A percentile compares a stretch with the other conserved stretches of the same genome.
Evolutionary conservation across 441 rosid genomes (phyloP).

Genomic region (Cnidoscolus chayamansa): DNA sequence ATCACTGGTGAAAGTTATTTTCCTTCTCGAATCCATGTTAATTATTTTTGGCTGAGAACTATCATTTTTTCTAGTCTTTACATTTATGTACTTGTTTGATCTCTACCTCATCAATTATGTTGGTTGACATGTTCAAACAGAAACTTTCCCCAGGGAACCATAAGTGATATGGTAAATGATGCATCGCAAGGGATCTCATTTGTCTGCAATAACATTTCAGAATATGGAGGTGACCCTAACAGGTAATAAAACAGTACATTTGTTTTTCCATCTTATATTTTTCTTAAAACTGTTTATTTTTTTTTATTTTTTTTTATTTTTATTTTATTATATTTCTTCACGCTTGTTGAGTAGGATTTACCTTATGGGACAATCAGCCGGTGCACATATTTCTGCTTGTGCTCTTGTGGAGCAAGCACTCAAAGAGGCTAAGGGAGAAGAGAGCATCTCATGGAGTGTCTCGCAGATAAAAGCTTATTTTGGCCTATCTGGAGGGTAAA

Average conservation of each 20-base stretch:
- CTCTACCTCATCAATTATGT: slow-evolving; percentile 17
- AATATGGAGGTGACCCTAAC: slow-evolving; percentile 86
- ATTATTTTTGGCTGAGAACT: neutral
- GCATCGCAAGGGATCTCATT: slow-evolving; percentile 77
- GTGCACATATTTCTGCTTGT: slow-evolving; percentile 92
- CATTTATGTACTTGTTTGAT: neutral
- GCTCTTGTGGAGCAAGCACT: slow-evolving; percentile 82
- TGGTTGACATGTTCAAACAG: slow-evolving; percentile 37
- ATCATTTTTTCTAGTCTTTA: neutral
- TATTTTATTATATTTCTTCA: slow-evolving; percentile 5
- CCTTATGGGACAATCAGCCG: slow-evolving; percentile 97
- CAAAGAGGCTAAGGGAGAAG: slow-evolving; percentile 58
- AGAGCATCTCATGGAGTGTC: slow-evolving; percentile 67
- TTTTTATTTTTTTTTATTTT: neutral
- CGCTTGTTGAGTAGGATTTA: slow-evolving; percentile 56
- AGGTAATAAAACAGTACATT: slow-evolving; percentile 38
- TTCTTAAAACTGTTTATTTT: slow-evolving; percentile 2
- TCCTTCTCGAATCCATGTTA: neutral
- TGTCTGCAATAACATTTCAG: slow-evolving; percentile 65
- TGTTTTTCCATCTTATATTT: neutral
- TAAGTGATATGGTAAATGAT: slow-evolving; percentile 89
- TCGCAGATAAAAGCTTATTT: slow-evolving; percentile 82
- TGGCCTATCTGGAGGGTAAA: slow-evolving; percentile 95
- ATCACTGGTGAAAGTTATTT: neutral
- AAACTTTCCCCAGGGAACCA: slow-evolving; percentile 97